A percentile compares a stretch with the other conserved stretches of the same genome.
Conservation (phyloP, 2,329 filamentous ascomycete genomes). For the Ramularia endophylla region DNA sequence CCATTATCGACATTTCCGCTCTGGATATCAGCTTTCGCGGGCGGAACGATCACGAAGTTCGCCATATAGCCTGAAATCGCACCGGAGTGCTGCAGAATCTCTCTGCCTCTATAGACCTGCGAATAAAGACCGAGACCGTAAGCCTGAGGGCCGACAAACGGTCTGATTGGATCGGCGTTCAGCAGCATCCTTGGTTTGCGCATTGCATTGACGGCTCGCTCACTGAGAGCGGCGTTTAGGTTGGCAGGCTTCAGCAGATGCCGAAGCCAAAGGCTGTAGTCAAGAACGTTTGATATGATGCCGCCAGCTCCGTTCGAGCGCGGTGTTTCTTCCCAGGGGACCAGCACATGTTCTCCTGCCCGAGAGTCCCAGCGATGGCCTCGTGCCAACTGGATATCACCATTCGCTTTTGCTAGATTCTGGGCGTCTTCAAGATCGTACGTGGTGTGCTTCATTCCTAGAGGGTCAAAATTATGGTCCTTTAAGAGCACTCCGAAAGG, state of each 20-base stretch:
- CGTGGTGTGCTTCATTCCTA: constrained; percentile 38
- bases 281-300: constrained; percentile 42
- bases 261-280: constrained; percentile 49
- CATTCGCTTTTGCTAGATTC: constrained; percentile 7
- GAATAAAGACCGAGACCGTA: constrained; percentile 41
- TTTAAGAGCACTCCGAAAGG: constrained; percentile 31
- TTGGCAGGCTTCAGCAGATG: constrained; percentile 38
- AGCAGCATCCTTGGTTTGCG: constrained; percentile 11
- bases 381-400: constrained; percentile 11
- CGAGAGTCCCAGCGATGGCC: constrained; percentile 22
- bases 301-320: constrained; percentile 21
- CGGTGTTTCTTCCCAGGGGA: constrained; percentile 11
- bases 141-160: constrained; percentile 27
- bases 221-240: constrained; percentile 4
- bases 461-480: constrained; percentile 34
- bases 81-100: constrained; percentile 40
- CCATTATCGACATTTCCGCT: constrained; percentile 23
- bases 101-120: constrained; percentile 39
- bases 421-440: constrained; percentile 32
- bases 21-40: constrained; percentile 6
- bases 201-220: constrained; percentile 8
- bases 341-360: constrained; percentile 5
- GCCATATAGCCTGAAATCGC: constrained; percentile 43
- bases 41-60: constrained; percentile 41
- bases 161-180: constrained; percentile 2